Evolutionary conservation across 2,329 filamentous ascomycete genomes (phyloP).

Genomic region (Fusarium xyrophilum): DNA sequence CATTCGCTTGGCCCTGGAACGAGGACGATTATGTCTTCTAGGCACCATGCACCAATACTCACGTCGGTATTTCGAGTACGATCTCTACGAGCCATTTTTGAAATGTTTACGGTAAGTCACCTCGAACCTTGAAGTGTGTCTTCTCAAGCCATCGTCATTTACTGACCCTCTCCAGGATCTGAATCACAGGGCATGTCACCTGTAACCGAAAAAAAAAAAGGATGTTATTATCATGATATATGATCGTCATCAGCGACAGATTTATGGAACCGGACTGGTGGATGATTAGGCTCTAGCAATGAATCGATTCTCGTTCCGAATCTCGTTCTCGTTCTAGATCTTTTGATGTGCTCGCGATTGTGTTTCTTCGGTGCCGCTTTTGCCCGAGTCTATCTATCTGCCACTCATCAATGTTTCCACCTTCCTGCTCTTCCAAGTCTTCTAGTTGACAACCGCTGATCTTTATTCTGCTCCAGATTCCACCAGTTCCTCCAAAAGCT

Average conservation of each 20-base stretch:
- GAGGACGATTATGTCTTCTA: background rate
- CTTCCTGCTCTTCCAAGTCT: background rate
- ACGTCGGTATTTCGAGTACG: background rate
- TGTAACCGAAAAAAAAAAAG: background rate
- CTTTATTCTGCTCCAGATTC: background rate
- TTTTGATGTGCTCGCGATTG: background rate
- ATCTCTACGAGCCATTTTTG: background rate
- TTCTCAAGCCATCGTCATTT: rapidly evolving
- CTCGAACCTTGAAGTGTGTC: rapidly evolving
- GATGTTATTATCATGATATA: background rate
- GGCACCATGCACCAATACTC: background rate
- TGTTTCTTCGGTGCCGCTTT: background rate
- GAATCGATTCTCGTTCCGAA: background rate
- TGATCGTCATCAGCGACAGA: background rate
- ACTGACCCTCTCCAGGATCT: background rate
- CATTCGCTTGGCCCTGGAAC: background rate
- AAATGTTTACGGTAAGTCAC: background rate
- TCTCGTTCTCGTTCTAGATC: background rate
- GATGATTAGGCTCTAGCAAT: background rate
- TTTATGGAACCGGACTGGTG: background rate
- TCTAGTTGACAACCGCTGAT: background rate
- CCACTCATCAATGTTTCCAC: background rate
- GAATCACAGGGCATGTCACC: background rate
- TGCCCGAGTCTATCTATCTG: no score
- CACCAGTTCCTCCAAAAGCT: conserved; percentile 42